These are phyloP conservation scores for Chlamydomonas eustigma DNA, from an alignment of 139 green algal genomes.

Conservation along the genomic window DNA sequence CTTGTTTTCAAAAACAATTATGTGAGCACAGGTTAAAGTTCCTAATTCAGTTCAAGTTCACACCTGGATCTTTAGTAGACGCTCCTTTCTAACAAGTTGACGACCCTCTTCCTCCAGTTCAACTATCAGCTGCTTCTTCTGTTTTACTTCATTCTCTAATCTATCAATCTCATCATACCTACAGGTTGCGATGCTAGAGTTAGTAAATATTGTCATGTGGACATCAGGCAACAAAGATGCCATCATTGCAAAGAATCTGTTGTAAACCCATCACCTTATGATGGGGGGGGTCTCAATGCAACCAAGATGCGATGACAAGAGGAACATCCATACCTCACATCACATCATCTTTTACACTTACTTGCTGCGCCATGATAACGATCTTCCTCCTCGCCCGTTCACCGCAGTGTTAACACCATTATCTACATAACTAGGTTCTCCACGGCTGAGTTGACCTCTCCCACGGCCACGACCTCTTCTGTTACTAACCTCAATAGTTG, in stretches of 20 bases:
- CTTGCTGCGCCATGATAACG: not conserved
- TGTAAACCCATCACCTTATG: not conserved
- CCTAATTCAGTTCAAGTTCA: not conserved
- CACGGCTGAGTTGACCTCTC: too few species aligned
- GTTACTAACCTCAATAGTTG: not conserved
- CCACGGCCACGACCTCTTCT: not conserved
- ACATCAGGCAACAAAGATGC: not conserved
- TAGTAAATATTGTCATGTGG: not conserved
- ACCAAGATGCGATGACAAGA: not conserved
- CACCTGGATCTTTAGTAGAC: conserved; percentile 2
- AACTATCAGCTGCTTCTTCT: not conserved
- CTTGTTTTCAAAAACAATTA: not conserved
- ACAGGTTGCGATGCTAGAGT: not conserved
- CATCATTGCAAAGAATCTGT: not conserved
- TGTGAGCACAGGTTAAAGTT: not conserved
- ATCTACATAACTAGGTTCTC: too few species aligned
- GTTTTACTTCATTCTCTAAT: not conserved
- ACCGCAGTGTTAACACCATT: not conserved
- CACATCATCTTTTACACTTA: not conserved
- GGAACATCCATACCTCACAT: not conserved
- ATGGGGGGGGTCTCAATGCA: not conserved
- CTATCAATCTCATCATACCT: conserved; percentile 4
- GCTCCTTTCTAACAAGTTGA: not conserved
- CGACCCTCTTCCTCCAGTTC: not conserved
- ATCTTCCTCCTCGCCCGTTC: not conserved